Conservation (phyloP, 306 rosid genomes). For the Cajanus cajan region DNA sequence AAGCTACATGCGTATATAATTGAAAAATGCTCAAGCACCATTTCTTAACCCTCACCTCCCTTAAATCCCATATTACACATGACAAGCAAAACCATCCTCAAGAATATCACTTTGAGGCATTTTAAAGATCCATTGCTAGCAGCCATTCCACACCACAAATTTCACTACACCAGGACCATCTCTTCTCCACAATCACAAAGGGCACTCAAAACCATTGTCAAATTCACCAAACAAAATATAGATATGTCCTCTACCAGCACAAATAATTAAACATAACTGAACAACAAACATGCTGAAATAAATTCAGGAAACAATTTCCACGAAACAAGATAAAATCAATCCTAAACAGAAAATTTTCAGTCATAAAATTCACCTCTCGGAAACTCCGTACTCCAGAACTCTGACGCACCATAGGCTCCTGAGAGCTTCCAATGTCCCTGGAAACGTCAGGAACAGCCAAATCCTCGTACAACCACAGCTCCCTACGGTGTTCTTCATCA, state of each 20-base stretch:
- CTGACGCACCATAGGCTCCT: conserved; percentile 43
- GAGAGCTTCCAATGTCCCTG: conserved; percentile 58
- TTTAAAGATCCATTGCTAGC: neutral
- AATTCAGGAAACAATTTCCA: neutral
- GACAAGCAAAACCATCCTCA: neutral
- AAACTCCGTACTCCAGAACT: conserved; percentile 70
- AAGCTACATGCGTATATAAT: neutral
- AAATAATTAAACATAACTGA: neutral
- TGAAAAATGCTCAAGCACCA: neutral
- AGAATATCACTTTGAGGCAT: neutral
- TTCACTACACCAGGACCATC: neutral
- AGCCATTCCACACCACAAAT: conserved; percentile 6
- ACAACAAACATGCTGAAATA: neutral
- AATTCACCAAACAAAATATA: conserved; percentile 16
- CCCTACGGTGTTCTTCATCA: conserved; percentile 58
- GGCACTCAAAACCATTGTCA: neutral
- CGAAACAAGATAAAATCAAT: neutral
- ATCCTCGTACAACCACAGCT: conserved; percentile 61
- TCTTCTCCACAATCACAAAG: neutral
- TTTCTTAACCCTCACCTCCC: neutral
- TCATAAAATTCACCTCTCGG: conserved; percentile 44
- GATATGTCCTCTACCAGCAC: neutral
- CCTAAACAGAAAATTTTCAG: neutral
- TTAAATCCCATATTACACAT: neutral
- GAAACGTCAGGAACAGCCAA: conserved; percentile 67